Evolutionary conservation across 495 filamentous ascomycete genomes (phyloP), one percentile per base, ranked within the genome.

Genomic region (Neurospora sp.): DNA sequence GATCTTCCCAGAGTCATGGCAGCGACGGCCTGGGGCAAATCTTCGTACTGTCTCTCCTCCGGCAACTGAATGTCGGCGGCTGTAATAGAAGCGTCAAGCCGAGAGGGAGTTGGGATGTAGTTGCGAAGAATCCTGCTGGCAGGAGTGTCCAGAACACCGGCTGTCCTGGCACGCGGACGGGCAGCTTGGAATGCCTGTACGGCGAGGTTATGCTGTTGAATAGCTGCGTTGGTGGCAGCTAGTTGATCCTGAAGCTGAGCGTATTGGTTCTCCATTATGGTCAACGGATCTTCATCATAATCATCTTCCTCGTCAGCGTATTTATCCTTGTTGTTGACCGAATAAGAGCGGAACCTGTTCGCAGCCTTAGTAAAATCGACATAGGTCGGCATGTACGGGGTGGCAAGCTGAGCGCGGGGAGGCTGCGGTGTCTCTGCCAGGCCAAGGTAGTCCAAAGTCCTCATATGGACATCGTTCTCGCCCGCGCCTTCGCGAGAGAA

Each of bases 241-340:
- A 88, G 78, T 74, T 88, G 84, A 72, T 88, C 85, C 71, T 88
- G 85, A 18, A 87, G 78, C 53, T 84, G 81, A 44, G 91, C 90
- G 75, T 91, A 92, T 35, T 90, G 88, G 72, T 86, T 91, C 70
- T 91, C 90, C 75, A 80, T 80, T n/a, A 90, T 87, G 14, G 89
- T 90, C 27, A 94, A 88, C 72, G 92, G 79, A 11, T 93, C 89
- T 14, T 91, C 90, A 68, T 91, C 91, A 69, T 90, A 92, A 72
- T 93, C 90, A 48, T 94, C 93, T 35, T 98, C 95, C 74, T 97
- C 94, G 72, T 97, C 94, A 0, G 92, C 96, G 78, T 98, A 98
- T 82, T 96, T 97, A 80, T 98, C 96, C 81, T 96, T 98, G 48
- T 96, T 96, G 81, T 99, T 98, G 68, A 99, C 96, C 27, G 96